Percentiles rank a stretch among this genome's conserved stretches.
phyloP scores from a whole-genome alignment of 768 basidiomycete genomes.

The Boletus pseudopeckii region DNA sequence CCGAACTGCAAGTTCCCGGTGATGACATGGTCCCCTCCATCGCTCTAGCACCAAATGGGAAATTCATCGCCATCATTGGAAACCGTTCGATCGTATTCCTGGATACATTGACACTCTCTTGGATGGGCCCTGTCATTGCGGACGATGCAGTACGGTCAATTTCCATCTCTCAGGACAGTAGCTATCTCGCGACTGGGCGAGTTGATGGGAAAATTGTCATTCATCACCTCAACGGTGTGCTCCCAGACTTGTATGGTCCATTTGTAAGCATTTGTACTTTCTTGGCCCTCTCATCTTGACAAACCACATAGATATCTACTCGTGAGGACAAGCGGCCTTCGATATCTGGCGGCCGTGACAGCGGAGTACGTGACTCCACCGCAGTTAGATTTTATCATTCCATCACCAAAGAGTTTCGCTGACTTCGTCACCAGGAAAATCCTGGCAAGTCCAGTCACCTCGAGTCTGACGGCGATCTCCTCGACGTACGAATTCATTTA shows the following conservation, averaged over 20 bases:
- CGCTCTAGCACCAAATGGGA: neutral
- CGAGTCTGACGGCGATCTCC: neutral
- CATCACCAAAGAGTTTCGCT: neutral
- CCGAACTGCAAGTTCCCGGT: too few relatives aligned
- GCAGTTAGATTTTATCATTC: too few relatives aligned
- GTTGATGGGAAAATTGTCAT: neutral
- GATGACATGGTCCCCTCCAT: neutral
- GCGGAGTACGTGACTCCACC: neutral
- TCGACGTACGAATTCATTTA: neutral
- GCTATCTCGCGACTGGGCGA: neutral
- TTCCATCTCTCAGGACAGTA: neutral
- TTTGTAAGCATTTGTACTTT: neutral
- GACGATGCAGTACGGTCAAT: neutral
- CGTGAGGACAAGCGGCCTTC: too few relatives aligned
- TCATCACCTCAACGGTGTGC: neutral
- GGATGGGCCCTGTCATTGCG: neutral
- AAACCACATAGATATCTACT: neutral
- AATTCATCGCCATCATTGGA: neutral
- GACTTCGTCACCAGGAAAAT: neutral
- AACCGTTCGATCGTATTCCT: neutral
- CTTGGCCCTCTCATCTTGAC: neutral
- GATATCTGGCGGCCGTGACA: neutral
- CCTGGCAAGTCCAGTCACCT: neutral
- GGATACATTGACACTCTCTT: neutral
- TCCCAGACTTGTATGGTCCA: neutral